Percentiles rank a stretch among this genome's conserved stretches.
phyloP scores from a whole-genome alignment of 495 filamentous ascomycete species.

The Neurospora discreta region DNA sequence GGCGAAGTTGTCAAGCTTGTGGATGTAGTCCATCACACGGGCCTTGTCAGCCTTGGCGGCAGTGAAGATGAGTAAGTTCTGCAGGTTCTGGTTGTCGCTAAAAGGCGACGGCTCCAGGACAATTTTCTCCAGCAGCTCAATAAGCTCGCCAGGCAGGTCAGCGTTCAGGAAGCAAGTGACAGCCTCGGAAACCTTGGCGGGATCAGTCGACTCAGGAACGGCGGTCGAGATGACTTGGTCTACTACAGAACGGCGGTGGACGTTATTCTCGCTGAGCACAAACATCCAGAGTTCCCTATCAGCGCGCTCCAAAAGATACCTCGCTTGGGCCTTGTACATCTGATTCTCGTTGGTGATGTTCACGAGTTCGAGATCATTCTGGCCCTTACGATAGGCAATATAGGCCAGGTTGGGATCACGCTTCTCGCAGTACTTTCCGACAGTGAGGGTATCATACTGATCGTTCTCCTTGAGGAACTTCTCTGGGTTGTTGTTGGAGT shows the following conservation, averaged over 20 bases:
- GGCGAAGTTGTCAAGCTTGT: constrained; percentile 77
- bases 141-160: constrained; percentile 87
- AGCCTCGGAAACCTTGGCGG: constrained; percentile 89
- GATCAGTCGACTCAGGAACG: constrained; percentile 87
- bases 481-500: constrained; percentile 98
- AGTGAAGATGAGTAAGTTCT: constrained; percentile 94
- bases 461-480: constrained; percentile 98
- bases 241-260: constrained; percentile 82
- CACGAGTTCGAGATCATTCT: constrained; percentile 95
- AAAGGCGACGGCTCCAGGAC: constrained; percentile 95
- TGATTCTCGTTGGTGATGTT: constrained; percentile 97
- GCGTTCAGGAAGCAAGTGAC: constrained; percentile 84
- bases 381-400: constrained; percentile 92
- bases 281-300: constrained; percentile 91
- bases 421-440: constrained; percentile 99
- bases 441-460: constrained; percentile 81
- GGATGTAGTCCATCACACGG: constrained; percentile 94
- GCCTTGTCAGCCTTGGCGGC: constrained; percentile 94
- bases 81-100: constrained; percentile 91
- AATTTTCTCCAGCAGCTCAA: constrained; percentile 98
- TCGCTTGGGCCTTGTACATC: constrained; percentile 95
- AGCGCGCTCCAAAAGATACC: constrained; percentile 84
- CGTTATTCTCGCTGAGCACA: constrained; percentile 89
- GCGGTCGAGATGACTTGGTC: constrained; percentile 97
- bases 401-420: constrained; percentile 94